Conservation (phyloP, 176 grass and related monocot genomes). For the Echinochloa phyllopogon region DNA sequence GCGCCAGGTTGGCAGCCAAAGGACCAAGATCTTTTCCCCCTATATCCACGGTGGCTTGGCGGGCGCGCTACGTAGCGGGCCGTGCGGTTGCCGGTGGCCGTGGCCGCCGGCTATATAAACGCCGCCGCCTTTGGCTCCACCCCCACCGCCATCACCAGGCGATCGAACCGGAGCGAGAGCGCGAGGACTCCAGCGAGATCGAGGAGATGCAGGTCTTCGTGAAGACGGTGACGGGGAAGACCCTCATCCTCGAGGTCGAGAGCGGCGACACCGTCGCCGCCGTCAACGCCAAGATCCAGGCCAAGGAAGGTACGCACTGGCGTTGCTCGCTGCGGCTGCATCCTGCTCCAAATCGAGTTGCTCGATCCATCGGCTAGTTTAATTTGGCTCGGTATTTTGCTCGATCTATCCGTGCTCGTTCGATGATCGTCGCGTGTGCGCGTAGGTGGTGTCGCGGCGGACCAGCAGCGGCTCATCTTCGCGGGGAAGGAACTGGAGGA, state of each 20-base stretch:
- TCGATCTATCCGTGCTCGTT: neutral
- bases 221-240: slow-evolving; percentile 69
- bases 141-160: neutral
- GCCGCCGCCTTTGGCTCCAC: no score
- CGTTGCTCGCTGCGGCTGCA: no score
- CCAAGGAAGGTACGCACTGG: slow-evolving; percentile 39
- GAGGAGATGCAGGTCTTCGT: slow-evolving; percentile 51
- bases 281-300: slow-evolving; percentile 81
- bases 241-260: slow-evolving; percentile 68
- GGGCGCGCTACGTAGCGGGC: neutral
- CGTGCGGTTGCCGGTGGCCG: neutral
- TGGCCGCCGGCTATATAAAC: neutral
- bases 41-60: slow-evolving; percentile 12
- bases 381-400: neutral
- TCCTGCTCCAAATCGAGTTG: no score
- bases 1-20: no score
- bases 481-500: slow-evolving; percentile 61
- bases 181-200: neutral
- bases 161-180: neutral
- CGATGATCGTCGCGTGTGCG: neutral
- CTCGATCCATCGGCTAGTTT: no score
- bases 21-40: neutral
- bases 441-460: slow-evolving; percentile 24
- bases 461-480: slow-evolving; percentile 62
- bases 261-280: slow-evolving; percentile 72